phyloP scores from a whole-genome alignment of 148 eudicot genomes.

The Nepenthes gracilis region DNA sequence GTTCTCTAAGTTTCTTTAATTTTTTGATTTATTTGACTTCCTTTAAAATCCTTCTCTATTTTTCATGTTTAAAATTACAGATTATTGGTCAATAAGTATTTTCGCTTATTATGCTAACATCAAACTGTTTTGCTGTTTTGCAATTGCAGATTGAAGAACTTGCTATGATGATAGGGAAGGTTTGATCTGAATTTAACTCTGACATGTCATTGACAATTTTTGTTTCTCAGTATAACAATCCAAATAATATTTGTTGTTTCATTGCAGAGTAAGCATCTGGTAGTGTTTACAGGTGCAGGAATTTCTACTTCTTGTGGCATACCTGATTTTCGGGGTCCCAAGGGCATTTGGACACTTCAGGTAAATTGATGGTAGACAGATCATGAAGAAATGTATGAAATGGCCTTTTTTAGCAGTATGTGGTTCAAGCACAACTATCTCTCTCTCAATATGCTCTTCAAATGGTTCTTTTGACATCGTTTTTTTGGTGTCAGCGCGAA shows the following conservation, averaged over 20 bases:
- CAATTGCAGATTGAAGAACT: conserved; percentile 65
- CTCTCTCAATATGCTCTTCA: background rate
- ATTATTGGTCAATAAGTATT: background rate
- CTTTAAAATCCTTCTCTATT: too few species aligned
- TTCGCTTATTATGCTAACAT: conserved; percentile 8
- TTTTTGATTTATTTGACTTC: background rate
- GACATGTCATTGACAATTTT: conserved; percentile 3
- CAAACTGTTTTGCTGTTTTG: conserved; percentile 4
- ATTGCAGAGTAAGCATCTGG: conserved; percentile 92
- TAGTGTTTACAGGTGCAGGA: conserved; percentile 96
- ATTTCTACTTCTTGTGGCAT: conserved; percentile 97
- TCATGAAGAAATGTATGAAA: background rate
- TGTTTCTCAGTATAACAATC: background rate
- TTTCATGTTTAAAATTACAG: too few species aligned
- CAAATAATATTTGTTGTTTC: background rate
- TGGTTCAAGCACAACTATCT: background rate
- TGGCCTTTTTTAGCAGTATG: background rate
- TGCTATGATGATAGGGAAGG: conserved; percentile 70
- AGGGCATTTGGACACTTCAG: conserved; percentile 99
- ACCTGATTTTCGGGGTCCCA: conserved; percentile 98
- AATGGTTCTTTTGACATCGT: background rate
- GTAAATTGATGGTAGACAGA: conserved; percentile 15
- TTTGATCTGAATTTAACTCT: conserved; percentile 12
- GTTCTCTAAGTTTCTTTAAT: background rate
- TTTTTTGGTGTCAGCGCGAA: conserved; percentile 39